phyloP scores from a whole-genome alignment of 371 early-diverging fungal genomes.

The Circinella minor region DNA sequence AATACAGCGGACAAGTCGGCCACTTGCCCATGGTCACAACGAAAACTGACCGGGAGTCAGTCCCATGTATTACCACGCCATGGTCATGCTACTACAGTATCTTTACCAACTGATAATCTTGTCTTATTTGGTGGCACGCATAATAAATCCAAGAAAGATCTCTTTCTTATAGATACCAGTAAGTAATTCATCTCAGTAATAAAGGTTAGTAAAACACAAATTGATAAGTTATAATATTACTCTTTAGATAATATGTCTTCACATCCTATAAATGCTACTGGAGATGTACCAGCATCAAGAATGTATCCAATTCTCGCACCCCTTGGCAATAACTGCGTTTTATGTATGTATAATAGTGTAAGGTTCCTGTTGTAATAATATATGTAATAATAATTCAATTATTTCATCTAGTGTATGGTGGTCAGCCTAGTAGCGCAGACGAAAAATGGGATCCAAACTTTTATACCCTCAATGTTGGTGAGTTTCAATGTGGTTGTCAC shows the following conservation, averaged over 20 bases:
- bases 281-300: constrained; percentile 43
- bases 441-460: constrained; percentile 46
- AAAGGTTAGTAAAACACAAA: too few species aligned
- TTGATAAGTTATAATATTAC: too few species aligned
- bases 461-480: constrained; percentile 43
- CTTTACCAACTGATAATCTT: constrained; percentile 46
- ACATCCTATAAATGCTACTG: constrained; percentile 29
- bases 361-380: background rate
- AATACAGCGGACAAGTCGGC: constrained; percentile 21
- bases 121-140: constrained; percentile 64
- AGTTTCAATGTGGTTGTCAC: constrained; percentile 5
- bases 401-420: constrained; percentile 43
- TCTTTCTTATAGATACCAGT: constrained; percentile 68
- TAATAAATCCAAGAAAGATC: constrained; percentile 51
- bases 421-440: constrained; percentile 38
- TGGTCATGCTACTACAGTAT: constrained; percentile 60
- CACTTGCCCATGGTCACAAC: constrained; percentile 52
- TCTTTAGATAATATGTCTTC: constrained; percentile 39
- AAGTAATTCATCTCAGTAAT: constrained; percentile 19
- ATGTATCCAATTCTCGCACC: constrained; percentile 33
- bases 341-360: constrained; percentile 28
- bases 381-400: background rate
- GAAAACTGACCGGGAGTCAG: constrained; percentile 40
- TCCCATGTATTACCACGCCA: constrained; percentile 50
- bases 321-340: constrained; percentile 30